A percentile compares a stretch with the other conserved stretches of the same genome.
phyloP scores from a whole-genome alignment of 352 stramenopile genomes.

The Pythium oligandrum region DNA sequence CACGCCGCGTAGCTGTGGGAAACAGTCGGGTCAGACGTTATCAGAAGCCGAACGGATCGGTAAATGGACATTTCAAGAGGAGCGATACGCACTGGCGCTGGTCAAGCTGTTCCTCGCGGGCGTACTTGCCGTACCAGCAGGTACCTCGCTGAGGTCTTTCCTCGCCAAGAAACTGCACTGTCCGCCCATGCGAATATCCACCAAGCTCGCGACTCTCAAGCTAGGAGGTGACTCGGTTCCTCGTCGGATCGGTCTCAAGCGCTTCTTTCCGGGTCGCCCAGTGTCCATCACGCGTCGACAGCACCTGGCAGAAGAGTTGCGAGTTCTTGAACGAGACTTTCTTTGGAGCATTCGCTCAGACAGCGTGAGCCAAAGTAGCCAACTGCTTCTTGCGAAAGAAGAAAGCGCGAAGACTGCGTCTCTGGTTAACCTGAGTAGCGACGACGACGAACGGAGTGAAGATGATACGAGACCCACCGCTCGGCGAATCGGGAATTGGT shows the following conservation, averaged over 20 bases:
- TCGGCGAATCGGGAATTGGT: conserved; percentile 18
- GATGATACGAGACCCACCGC: too few relatives aligned
- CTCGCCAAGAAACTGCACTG: conserved; percentile 19
- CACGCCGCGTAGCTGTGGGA: conserved; percentile 23
- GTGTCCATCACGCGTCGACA: too few relatives aligned
- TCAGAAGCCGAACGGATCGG: conserved; percentile 5
- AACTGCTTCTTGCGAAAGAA: too few relatives aligned
- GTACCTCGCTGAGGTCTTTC: conserved; percentile 16
- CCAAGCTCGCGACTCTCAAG: conserved; percentile 14
- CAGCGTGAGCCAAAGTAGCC: too few relatives aligned
- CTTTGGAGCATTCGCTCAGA: too few relatives aligned
- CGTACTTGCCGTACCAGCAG: conserved; percentile 6
- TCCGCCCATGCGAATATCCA: conserved; percentile 24
- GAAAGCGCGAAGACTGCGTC: too few relatives aligned
- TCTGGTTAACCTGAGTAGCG: too few relatives aligned
- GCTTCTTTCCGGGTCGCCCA: too few relatives aligned
- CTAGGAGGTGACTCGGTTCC: conserved; percentile 4
- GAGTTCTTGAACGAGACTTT: too few relatives aligned
- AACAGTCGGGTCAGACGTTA: conserved; percentile 1
- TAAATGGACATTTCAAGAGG: conserved; percentile 24
- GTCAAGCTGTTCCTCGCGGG: conserved; percentile 16
- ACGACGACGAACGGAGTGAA: too few relatives aligned
- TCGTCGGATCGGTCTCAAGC: conserved; percentile 1
- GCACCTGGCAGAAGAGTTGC: too few relatives aligned
- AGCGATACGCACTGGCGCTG: conserved; percentile 17